Evolutionary conservation across 2,329 filamentous ascomycete genomes (phyloP).

Genomic region (Phymatotrichopsis omnivora): DNA sequence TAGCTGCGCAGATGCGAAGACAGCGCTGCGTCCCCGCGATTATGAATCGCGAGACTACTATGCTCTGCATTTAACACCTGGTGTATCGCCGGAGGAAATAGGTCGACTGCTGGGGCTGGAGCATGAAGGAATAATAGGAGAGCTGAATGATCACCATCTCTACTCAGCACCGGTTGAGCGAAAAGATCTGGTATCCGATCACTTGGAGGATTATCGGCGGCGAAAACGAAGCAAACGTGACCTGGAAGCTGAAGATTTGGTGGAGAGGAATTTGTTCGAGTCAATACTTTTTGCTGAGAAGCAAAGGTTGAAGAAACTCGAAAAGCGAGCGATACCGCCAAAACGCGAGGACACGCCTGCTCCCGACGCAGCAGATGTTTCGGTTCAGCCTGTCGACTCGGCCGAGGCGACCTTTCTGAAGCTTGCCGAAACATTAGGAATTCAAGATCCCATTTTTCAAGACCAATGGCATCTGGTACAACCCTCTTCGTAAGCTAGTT

Average conservation of each 20-base stretch:
- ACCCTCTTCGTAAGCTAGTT: too few species aligned
- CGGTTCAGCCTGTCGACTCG: too few species aligned
- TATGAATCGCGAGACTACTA: slow-evolving; percentile 85
- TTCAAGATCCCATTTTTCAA: slow-evolving; percentile 79
- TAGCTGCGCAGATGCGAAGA: slow-evolving; percentile 41
- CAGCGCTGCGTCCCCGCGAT: slow-evolving; percentile 50
- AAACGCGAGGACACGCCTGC: slow-evolving; percentile 26
- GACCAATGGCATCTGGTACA: slow-evolving; percentile 87
- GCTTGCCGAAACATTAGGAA: slow-evolving; percentile 60
- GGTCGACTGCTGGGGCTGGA: slow-evolving; percentile 62
- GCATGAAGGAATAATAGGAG: slow-evolving; percentile 71
- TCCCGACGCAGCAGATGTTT: not conserved
- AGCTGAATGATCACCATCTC: slow-evolving; percentile 70
- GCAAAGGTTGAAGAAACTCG: slow-evolving; percentile 53
- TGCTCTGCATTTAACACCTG: slow-evolving; percentile 67
- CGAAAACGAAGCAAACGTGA: slow-evolving; percentile 45
- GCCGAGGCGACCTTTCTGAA: too few species aligned
- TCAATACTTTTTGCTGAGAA: slow-evolving; percentile 71
- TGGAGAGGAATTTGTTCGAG: slow-evolving; percentile 51
- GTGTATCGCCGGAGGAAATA: slow-evolving; percentile 55
- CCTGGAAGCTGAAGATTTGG: slow-evolving; percentile 31
- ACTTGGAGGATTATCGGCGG: slow-evolving; percentile 46
- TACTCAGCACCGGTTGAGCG: slow-evolving; percentile 61
- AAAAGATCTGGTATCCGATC: slow-evolving; percentile 49
- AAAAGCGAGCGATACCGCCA: slow-evolving; percentile 46